Conservation (phyloP, 164 flowering plant species). For the Vitis rotundifolia region DNA sequence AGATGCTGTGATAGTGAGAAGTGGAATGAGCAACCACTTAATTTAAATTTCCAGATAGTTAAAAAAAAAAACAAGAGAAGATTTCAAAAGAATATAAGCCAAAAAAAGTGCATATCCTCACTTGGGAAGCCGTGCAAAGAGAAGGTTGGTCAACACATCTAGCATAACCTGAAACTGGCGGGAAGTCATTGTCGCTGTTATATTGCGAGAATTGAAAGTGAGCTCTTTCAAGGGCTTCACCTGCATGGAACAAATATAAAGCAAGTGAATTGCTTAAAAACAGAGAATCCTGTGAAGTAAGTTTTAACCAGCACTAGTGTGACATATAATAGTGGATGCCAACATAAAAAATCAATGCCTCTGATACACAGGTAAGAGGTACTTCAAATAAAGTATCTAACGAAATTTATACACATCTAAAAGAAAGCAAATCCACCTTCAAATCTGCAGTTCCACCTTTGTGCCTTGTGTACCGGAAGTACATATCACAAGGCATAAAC, state of each 20-base stretch:
- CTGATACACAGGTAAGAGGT: neutral
- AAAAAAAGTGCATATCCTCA: constrained; percentile 35
- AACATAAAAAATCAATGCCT: neutral
- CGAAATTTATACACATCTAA: neutral
- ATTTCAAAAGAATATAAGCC: no score
- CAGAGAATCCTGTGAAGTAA: neutral
- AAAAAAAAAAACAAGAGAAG: neutral
- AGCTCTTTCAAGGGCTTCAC: constrained; percentile 89
- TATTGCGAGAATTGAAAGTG: constrained; percentile 74
- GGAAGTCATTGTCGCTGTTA: constrained; percentile 85
- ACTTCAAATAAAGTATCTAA: neutral
- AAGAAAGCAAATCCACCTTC: constrained; percentile 55
- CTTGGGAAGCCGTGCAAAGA: constrained; percentile 87
- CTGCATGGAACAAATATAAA: constrained; percentile 39
- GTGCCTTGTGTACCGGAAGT: constrained; percentile 95
- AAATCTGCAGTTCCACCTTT: constrained; percentile 95
- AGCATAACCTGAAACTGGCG: constrained; percentile 94
- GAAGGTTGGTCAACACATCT: constrained; percentile 83
- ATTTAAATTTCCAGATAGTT: neutral
- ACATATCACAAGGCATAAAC: constrained; percentile 99
- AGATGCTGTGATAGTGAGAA: no score
- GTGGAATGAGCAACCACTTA: neutral
- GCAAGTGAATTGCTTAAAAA: neutral
- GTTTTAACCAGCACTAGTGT: neutral
- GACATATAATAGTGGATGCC: neutral